These are phyloP conservation scores for Psophocarpus tetragonolobus DNA, from an alignment of 306 rosid species.

Conservation along the genomic window DNA sequence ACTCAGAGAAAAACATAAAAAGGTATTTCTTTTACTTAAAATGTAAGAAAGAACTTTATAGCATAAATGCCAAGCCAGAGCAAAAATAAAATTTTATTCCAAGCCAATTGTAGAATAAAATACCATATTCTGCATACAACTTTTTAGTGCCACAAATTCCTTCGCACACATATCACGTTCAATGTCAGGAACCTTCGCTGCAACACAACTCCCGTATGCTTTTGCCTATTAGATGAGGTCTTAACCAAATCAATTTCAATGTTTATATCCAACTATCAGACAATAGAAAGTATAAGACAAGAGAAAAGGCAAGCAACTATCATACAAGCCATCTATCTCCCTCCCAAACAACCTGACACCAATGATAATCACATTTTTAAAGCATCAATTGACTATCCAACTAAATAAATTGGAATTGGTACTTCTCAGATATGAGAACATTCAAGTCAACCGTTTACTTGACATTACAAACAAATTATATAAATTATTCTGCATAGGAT, in stretches of 20 bases:
- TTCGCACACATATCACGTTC: conserved; percentile 81
- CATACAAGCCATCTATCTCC: conserved; percentile 15
- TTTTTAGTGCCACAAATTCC: conserved; percentile 80
- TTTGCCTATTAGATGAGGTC: conserved; percentile 57
- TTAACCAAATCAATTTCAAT: conserved; percentile 26
- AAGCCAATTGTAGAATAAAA: conserved; percentile 10
- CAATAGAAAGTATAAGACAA: background rate
- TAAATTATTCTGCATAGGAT: background rate
- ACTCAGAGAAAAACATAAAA: conserved; percentile 17
- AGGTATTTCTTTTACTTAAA: background rate
- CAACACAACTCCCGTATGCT: conserved; percentile 87
- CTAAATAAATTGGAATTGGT: background rate
- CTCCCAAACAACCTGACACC: conserved; percentile 20
- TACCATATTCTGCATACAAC: conserved; percentile 91
- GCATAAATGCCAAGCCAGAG: conserved; percentile 16
- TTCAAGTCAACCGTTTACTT: conserved; percentile 1
- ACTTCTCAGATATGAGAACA: background rate
- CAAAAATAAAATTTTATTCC: background rate
- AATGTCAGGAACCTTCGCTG: conserved; percentile 89
- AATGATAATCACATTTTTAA: background rate
- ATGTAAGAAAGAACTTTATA: conserved; percentile 14
- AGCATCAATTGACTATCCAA: conserved; percentile 7
- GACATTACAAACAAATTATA: background rate
- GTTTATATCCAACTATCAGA: background rate
- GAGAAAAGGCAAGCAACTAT: conserved; percentile 20